phyloP scores from a whole-genome alignment of 441 rosid genomes.

The Croton laevigatus region DNA sequence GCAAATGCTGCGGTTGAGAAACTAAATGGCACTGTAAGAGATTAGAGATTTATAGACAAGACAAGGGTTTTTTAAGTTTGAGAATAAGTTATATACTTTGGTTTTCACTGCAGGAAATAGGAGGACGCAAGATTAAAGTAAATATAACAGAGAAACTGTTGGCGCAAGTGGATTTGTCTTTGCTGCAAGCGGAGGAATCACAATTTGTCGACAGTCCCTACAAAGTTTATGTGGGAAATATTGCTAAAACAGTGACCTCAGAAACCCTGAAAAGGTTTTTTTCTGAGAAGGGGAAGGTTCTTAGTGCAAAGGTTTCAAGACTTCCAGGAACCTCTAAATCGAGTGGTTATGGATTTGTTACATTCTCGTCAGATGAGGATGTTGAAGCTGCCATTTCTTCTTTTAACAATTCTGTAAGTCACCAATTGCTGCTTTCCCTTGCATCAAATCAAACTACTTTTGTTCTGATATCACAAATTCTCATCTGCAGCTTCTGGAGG shows the following conservation, averaged over 20 bases:
- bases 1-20: constrained; percentile 77
- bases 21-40: constrained; percentile 73
- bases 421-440: neutral
- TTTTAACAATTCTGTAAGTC: constrained; percentile 72
- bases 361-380: constrained; percentile 83
- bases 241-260: constrained; percentile 69
- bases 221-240: constrained; percentile 89
- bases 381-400: constrained; percentile 69
- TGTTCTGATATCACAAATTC: constrained; percentile 1
- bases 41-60: no score
- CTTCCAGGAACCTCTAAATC: constrained; percentile 87
- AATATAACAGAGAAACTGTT: constrained; percentile 87
- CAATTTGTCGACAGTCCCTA: constrained; percentile 67
- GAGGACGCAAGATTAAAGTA: constrained; percentile 80
- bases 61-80: no score
- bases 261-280: constrained; percentile 58
- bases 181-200: constrained; percentile 62
- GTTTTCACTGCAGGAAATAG: constrained; percentile 48
- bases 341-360: constrained; percentile 76
- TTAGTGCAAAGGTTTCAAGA: constrained; percentile 78
- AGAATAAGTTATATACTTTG: neutral
- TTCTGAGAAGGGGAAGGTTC: constrained; percentile 73
- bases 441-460: no score
- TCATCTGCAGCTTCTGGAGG: constrained; percentile 66
- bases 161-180: constrained; percentile 41